phyloP scores from a whole-genome alignment of 352 stramenopile species.

The Phytophthora podocarpi region DNA sequence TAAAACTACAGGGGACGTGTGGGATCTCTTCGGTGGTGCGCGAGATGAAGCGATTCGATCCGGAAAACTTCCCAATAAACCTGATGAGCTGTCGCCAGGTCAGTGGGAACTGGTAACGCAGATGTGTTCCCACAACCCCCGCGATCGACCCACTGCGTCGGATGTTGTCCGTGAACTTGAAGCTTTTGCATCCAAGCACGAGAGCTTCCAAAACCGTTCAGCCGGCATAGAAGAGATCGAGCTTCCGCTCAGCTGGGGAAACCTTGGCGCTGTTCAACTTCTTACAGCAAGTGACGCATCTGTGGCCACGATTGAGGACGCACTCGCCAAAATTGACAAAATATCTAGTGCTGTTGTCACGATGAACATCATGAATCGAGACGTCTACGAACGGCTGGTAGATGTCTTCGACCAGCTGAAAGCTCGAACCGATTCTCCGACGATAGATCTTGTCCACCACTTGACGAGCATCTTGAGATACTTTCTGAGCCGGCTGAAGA shows the following conservation, averaged over 20 bases:
- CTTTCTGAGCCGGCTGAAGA: not conserved
- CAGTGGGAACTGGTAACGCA: slow-evolving; percentile 5
- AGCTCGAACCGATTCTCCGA: not conserved
- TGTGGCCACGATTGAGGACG: not conserved
- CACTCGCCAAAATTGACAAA: not conserved
- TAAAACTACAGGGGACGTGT: not conserved
- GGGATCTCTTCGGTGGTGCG: not conserved
- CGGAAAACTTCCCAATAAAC: slow-evolving; percentile 1
- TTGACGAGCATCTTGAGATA: not conserved
- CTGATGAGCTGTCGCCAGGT: not conserved
- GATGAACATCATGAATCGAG: not conserved
- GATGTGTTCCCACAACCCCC: slow-evolving; percentile 7
- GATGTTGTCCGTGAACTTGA: slow-evolving; percentile 13
- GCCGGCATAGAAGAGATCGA: not conserved
- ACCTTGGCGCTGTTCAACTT: slow-evolving; percentile 5
- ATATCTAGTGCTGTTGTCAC: not conserved
- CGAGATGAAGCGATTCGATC: not conserved
- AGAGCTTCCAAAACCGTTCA: too few species aligned
- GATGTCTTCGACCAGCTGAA: slow-evolving; percentile 5
- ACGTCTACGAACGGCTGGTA: slow-evolving; percentile 4
- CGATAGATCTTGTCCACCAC: not conserved
- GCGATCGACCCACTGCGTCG: not conserved
- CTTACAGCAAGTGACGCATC: too few species aligned
- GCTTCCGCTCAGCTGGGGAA: not conserved
- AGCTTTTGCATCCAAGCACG: not conserved